A percentile compares a stretch with the other conserved stretches of the same genome.
Conservation (phyloP, 2,329 filamentous ascomycete species). For the Madurella mycetomatis region DNA sequence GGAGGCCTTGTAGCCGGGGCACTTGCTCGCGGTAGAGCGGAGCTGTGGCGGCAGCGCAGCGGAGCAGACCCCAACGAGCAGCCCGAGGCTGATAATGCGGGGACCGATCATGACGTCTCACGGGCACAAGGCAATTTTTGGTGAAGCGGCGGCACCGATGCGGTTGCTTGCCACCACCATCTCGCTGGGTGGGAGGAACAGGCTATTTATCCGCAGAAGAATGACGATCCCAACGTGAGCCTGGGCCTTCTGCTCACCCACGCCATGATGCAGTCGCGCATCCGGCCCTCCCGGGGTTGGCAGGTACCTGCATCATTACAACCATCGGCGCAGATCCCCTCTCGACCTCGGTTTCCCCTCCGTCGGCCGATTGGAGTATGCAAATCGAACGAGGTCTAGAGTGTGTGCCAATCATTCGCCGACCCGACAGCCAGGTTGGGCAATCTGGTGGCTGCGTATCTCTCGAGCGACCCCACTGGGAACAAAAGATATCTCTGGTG, state of each 20-base stretch:
- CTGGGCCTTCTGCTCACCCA: not conserved
- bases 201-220: constrained; percentile 7
- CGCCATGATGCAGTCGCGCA: not conserved
- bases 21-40: constrained; percentile 34
- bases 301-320: not conserved
- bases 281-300: not conserved
- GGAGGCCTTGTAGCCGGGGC: constrained; percentile 58
- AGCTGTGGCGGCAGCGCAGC: constrained; percentile 8
- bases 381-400: too few relatives aligned
- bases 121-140: not conserved
- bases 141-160: not conserved
- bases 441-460: not conserved
- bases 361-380: too few relatives aligned
- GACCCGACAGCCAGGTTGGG: not conserved
- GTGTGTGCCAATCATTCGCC: not conserved
- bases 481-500: not conserved
- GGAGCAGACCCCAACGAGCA: constrained; percentile 18
- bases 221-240: not conserved
- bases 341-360: too few relatives aligned
- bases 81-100: constrained; percentile 18
- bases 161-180: not conserved
- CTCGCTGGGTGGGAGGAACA: not conserved
- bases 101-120: constrained; percentile 17
- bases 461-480: not conserved
- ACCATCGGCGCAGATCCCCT: not conserved